Base-by-base conservation (phyloP, 78 protist genomes). In the Dictyostelium firmibasis region DNA sequence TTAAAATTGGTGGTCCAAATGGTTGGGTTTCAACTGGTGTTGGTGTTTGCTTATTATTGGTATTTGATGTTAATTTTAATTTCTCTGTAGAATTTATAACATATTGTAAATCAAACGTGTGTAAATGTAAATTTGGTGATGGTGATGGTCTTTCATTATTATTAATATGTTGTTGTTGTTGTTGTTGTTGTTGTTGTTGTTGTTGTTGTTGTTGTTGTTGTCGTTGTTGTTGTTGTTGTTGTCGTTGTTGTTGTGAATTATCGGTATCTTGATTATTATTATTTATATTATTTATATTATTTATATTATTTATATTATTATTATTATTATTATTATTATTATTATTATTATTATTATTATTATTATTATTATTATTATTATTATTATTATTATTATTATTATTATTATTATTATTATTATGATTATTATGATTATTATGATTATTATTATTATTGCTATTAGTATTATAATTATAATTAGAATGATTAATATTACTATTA, bases 111-210 rank as follows among this genome's bases (percentile, higher is more conserved):
- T 82, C 84, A 29, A 79, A 79, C 27, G 84, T 79, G 29, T 79
- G 84, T 25, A 79, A 29, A 79, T 79, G 84, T n/a, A 41, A 79
- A 79, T 82, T 50, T 23, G 86, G 75, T 50, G 86, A 35, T 53
- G 74, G 23, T 27, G 74, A 31, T n/a, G 62, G 60, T 57, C 62
- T 16, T 33, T 44, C 31, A 33, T n/a, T 47, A 11, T 43, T 77
- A 35, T 5, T 74, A 36, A 4, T 74, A 35, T 74, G 33, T 10
- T 74, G 38, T 74, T 74, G 81, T 29, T n/a, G n/a, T n/a, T n/a
- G n/a, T n/a, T n/a, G n/a, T n/a, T n/a, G n/a, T n/a, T n/a, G n/a
- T n/a, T n/a, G n/a, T n/a, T n/a, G n/a, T n/a, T n/a, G n/a, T n/a
- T n/a, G n/a, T n/a, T n/a, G n/a, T n/a, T n/a, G n/a, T n/a, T n/a